Percentiles rank a stretch among this genome's conserved stretches.
These are phyloP conservation scores for Kwoniella sp. DNA, from an alignment of 768 basidiomycete genomes.

Conservation along the genomic window DNA sequence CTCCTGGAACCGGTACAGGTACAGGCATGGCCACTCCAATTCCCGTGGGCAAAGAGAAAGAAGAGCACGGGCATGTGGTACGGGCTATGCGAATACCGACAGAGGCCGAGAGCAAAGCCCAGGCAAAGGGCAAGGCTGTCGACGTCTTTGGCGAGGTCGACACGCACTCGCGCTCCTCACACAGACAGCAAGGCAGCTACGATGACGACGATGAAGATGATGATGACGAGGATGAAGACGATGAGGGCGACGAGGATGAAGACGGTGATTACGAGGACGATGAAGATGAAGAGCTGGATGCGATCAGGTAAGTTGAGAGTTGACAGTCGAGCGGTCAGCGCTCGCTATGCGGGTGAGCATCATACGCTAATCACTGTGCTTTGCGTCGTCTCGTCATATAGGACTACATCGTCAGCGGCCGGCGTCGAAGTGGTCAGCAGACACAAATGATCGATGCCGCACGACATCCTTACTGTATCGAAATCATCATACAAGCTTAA, in stretches of 20 bases:
- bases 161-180: neutral
- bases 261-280: constrained; percentile 41
- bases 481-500: too few species aligned
- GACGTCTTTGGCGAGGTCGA: constrained; percentile 29
- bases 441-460: constrained; percentile 39
- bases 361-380: constrained; percentile 7
- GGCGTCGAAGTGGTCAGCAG: constrained; percentile 54
- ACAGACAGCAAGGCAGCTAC: neutral
- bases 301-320: constrained; percentile 29
- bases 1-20: neutral
- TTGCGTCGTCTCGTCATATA: constrained; percentile 5
- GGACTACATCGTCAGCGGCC: constrained; percentile 51
- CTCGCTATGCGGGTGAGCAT: neutral
- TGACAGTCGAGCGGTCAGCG: too few species aligned
- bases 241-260: constrained; percentile 34
- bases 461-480: too few species aligned
- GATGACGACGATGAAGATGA: constrained; percentile 12
- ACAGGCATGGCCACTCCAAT: neutral
- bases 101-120: constrained; percentile 1
- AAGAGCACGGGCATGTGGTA: constrained; percentile 18
- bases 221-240: constrained; percentile 41
- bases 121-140: neutral
- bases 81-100: constrained; percentile 24
- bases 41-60: constrained; percentile 14
- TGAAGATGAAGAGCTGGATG: constrained; percentile 35